These are phyloP conservation scores for Coemansia sp. DNA, from an alignment of 192 early-diverging fungal genomes.

Conservation along the genomic window DNA sequence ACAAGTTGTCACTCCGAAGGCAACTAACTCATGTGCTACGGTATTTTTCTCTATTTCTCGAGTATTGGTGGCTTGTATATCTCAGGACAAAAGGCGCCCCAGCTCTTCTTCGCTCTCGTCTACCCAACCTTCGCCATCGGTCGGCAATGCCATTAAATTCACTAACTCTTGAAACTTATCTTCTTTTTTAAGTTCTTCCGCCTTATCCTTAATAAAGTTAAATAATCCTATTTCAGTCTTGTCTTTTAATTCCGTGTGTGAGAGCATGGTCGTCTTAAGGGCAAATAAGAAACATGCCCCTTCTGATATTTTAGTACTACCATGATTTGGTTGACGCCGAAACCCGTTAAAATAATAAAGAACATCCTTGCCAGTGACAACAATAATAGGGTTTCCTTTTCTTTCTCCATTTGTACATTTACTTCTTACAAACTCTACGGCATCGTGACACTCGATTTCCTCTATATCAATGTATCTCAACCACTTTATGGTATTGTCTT, in stretches of 20 bases:
- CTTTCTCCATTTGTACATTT: not conserved
- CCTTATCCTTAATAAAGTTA: too few species aligned
- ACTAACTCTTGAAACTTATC: not conserved
- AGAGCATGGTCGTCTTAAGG: too few species aligned
- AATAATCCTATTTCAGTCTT: too few species aligned
- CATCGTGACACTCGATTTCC: not conserved
- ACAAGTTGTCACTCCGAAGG: not conserved
- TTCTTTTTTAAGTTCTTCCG: too few species aligned
- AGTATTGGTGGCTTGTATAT: not conserved
- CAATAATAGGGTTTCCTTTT: not conserved
- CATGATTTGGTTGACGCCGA: too few species aligned
- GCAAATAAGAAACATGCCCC: too few species aligned
- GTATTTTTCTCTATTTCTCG: not conserved
- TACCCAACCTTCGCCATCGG: not conserved
- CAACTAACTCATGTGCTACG: not conserved
- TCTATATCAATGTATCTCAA: too few species aligned
- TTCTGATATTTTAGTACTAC: too few species aligned
- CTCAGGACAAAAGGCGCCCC: not conserved
- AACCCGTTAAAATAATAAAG: not conserved
- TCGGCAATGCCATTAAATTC: not conserved
- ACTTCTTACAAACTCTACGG: not conserved
- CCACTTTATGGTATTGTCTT: too few species aligned
- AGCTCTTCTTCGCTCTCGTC: not conserved
- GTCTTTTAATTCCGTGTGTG: too few species aligned
- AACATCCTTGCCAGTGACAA: not conserved